These are phyloP conservation scores for Setaria italica DNA, from an alignment of 202 grass and related monocot genomes.

Conservation along the genomic window DNA sequence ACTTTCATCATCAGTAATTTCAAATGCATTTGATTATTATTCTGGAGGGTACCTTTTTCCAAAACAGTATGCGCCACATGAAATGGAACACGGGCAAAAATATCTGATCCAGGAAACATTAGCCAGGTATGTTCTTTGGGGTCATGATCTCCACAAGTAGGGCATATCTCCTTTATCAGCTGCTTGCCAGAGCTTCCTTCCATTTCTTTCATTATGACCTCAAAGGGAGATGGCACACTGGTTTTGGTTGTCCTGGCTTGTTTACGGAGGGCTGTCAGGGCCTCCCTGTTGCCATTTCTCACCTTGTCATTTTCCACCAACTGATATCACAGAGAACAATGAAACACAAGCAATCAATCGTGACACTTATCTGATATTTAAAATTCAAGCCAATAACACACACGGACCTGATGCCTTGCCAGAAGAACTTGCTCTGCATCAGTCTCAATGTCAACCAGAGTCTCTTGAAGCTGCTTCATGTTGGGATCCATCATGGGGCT, in stretches of 20 bases:
- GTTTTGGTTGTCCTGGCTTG: conserved; percentile 82
- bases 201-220: conserved; percentile 81
- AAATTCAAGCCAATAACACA: neutral
- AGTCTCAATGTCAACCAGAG: conserved; percentile 70
- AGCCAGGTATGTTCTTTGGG: conserved; percentile 82
- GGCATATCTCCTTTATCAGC: conserved; percentile 84
- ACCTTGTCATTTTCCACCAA: conserved; percentile 87
- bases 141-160: conserved; percentile 72
- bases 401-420: conserved; percentile 76
- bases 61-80: conserved; percentile 80
- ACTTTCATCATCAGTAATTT: neutral
- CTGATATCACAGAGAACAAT: conserved; percentile 50
- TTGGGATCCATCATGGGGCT: conserved; percentile 65
- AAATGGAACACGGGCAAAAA: conserved; percentile 85
- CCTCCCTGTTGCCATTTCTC: conserved; percentile 82
- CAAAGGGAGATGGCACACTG: conserved; percentile 82
- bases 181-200: conserved; percentile 61
- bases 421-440: conserved; percentile 79
- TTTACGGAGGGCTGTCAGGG: conserved; percentile 82
- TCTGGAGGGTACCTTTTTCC: conserved; percentile 63
- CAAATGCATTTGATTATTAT: conserved; percentile 14
- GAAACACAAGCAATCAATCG: conserved; percentile 24
- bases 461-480: conserved; percentile 68
- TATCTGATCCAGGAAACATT: conserved; percentile 89
- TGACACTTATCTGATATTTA: neutral